Percentiles rank a stretch among this genome's conserved stretches.
Evolutionary conservation across 495 filamentous ascomycete species (phyloP).

Genomic region (Lasiosphaeria miniovina): DNA sequence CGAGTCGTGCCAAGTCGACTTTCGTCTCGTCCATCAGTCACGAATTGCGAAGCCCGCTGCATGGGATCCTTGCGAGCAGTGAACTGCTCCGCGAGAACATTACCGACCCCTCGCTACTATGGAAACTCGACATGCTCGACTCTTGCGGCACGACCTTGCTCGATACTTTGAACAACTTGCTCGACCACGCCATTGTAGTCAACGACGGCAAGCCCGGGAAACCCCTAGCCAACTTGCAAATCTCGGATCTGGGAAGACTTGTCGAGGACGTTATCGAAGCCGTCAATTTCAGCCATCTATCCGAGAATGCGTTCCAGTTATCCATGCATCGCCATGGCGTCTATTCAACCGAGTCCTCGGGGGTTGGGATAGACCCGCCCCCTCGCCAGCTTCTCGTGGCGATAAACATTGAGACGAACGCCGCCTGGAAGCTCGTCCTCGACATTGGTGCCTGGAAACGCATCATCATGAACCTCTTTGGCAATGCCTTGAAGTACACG

Average conservation of each 20-base stretch:
- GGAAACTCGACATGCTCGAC: slow-evolving; percentile 70
- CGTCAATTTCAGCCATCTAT: slow-evolving; percentile 36
- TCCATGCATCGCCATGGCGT: slow-evolving; percentile 20
- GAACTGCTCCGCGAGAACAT: slow-evolving; percentile 62
- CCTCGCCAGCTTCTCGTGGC: slow-evolving; percentile 30
- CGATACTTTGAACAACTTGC: slow-evolving; percentile 57
- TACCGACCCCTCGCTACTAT: slow-evolving; percentile 51
- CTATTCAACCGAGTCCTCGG: not conserved
- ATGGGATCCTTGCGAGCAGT: slow-evolving; percentile 69
- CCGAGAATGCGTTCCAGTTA: slow-evolving; percentile 24
- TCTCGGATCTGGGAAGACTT: slow-evolving; percentile 31
- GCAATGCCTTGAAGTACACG: slow-evolving; percentile 82
- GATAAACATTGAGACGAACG: slow-evolving; percentile 31
- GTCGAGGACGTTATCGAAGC: slow-evolving; percentile 47
- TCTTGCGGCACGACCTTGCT: slow-evolving; percentile 72
- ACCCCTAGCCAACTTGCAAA: slow-evolving; percentile 48
- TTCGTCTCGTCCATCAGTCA: slow-evolving; percentile 74
- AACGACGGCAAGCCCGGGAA: slow-evolving; percentile 55
- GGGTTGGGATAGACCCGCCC: not conserved
- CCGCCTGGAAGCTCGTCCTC: slow-evolving; percentile 33
- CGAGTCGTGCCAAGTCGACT: slow-evolving; percentile 57
- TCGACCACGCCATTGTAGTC: slow-evolving; percentile 53
- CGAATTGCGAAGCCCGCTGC: slow-evolving; percentile 73
- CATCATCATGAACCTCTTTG: slow-evolving; percentile 78
- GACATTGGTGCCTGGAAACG: slow-evolving; percentile 51